Evolutionary conservation across 192 early-diverging fungal genomes (phyloP), one percentile per base, ranked within the genome.

Genomic region (Coemansia biformis): DNA sequence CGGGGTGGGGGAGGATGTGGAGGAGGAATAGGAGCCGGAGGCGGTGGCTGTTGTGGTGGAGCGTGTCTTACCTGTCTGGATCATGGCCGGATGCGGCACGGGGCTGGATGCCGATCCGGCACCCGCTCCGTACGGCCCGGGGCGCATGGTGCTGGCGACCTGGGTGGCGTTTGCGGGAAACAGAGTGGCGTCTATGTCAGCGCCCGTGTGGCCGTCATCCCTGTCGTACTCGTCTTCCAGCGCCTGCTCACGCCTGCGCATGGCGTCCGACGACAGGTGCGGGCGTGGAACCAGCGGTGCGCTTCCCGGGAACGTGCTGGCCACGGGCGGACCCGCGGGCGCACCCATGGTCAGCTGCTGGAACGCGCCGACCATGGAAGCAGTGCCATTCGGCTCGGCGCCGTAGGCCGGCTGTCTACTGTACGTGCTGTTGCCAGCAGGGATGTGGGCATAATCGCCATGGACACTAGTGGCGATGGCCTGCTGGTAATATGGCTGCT

Each of bases 151-250:
- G 30, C 51, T 42, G n/a, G 51, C 39, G 13, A 71, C 49, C 48
- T 71, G 68, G 12, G 40, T 28, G 18, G 48, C 36, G 30, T 46
- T 63, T 15, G 55, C 29, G 26, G 67, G 67, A 32, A 71, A 71
- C 38, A 71, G 43, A 5, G 56, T 55, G 35, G 44, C 35, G 18
- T 71, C 67, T 13, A 71, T 47, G 23, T 59, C 67, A 19, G 15
- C 45, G 43, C 51, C 57, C 7, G 60, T 29, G 21, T 32, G 52
- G 34, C 67, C 67, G 34, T 71, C 67, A 43, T 64, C 61, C 1
- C 59, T 49, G 51, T 71, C 68, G 46, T 71, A 71, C 16, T 41
- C 68, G 38, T 59, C 41, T 18, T 71, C 68, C 13, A 63, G 52
- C 16, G 43, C 44, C 38, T 59, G 68, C 51, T 71, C 67, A 14